These are phyloP conservation scores for Lithospermum erythrorhizon DNA, from an alignment of 257 asterid species.

Conservation along the genomic window DNA sequence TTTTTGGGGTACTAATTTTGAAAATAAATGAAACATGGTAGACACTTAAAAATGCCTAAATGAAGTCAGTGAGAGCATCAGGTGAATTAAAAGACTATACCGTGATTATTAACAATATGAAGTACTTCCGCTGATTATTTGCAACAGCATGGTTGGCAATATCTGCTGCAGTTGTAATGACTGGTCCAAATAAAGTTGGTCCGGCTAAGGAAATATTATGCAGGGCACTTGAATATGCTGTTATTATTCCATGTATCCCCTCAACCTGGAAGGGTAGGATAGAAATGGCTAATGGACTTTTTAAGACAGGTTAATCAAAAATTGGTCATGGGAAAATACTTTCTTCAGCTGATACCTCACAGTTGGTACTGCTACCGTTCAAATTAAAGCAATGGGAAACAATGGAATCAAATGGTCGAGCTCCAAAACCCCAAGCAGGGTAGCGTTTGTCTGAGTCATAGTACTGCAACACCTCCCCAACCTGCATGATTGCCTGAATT, in stretches of 20 bases:
- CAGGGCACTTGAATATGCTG: conserved; percentile 78
- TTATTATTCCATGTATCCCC: conserved; percentile 82
- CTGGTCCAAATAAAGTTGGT: conserved; percentile 93
- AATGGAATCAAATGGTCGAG: conserved; percentile 96
- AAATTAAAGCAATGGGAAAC: conserved; percentile 96
- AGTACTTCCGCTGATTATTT: conserved; percentile 61
- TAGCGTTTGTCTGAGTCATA: conserved; percentile 79
- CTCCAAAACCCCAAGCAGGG: conserved; percentile 99
- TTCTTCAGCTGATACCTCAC: conserved; percentile 46
- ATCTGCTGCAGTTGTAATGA: conserved; percentile 69
- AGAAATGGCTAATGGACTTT: conserved; percentile 11
- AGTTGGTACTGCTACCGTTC: conserved; percentile 77
- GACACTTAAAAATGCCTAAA: background rate
- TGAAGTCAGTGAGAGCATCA: background rate
- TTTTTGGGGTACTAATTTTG: background rate
- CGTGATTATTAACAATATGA: conserved; percentile 80
- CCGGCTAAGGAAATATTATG: conserved; percentile 91
- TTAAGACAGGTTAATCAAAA: background rate
- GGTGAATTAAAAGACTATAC: conserved; percentile 34
- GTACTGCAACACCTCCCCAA: conserved; percentile 85
- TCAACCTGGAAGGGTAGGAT: conserved; percentile 48
- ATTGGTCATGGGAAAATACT: background rate
- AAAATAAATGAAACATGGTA: background rate
- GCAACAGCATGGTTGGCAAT: conserved; percentile 82
- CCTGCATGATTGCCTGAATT: conserved; percentile 74